Evolutionary conservation across 208 protist genomes (phyloP), one percentile per base, ranked within the genome.

Genomic region (Strigomonas culicis): DNA sequence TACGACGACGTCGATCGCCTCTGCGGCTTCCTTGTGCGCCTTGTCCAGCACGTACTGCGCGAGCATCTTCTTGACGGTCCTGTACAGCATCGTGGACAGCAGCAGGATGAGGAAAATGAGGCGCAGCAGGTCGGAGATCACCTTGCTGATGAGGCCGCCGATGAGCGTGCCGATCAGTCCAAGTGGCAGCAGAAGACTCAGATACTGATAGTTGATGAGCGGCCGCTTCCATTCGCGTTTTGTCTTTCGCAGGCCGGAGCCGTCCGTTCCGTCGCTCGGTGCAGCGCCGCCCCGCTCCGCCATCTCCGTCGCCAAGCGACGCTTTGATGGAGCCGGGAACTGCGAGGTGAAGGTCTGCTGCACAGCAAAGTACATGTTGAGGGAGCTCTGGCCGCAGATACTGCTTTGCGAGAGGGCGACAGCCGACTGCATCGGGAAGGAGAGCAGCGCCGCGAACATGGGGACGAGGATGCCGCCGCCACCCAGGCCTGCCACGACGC

Each of bases 381-480:
- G 70, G 15, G 73, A 70, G 56, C 80, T 84, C 66, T 92, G 86
- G 31, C 89, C 89, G 63, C 81, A 89, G 39, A 95, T 91, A 24
- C 86, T 92, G 32, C 67, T 74, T 63, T 95, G 89, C 17, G 89
- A 95, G 13, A 93, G 65, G 0, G 78, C 83, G 24, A 95, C 86
- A 1, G 86, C 75, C 1, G 65, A 73, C 63, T 77, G 60, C 75
- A 92, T 86, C 22, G 88, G 82, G 31, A 92, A 53, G 19, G 72
- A 41, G 2, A 90, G 70, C 19, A 85, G 55, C 4, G 51, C 70
- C 22, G 72, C 77, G 63, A 89, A 92, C 76, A 93, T 74, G 4
- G 89, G 89, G 3, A 95, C 86, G 21, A 95, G 74, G 61, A 95
- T 93, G 55, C 89, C 89, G 41, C 89, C 89, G 52, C 89, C 89